Evolutionary conservation across 495 filamentous ascomycete species (phyloP).

Genomic region (Neurospora sp.): DNA sequence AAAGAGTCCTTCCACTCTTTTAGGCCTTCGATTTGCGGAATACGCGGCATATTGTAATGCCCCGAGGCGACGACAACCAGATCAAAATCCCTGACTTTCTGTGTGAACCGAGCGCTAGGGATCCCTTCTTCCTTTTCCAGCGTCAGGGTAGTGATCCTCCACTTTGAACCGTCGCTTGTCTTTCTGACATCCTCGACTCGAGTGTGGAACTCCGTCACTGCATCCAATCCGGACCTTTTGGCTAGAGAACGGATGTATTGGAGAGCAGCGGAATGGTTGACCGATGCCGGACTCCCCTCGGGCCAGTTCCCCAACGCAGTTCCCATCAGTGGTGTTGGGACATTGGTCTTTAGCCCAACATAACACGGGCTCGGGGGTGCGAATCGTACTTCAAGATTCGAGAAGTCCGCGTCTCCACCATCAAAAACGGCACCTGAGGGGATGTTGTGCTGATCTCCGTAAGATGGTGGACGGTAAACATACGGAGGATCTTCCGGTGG

Average conservation of each 20-base stretch:
- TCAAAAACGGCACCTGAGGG: not conserved
- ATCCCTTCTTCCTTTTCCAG: constrained; percentile 17
- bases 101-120: not conserved
- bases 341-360: constrained; percentile 52
- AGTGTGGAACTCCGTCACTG: constrained; percentile 43
- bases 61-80: constrained; percentile 48
- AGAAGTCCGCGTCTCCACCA: not conserved
- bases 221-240: constrained; percentile 34
- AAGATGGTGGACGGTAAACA: constrained; percentile 37
- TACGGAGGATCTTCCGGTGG: constrained; percentile 46
- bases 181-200: constrained; percentile 46
- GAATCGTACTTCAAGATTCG: constrained; percentile 12
- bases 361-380: constrained; percentile 41
- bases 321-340: constrained; percentile 49
- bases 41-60: constrained; percentile 46
- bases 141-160: constrained; percentile 38
- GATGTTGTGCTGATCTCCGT: constrained; percentile 14
- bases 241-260: constrained; percentile 52
- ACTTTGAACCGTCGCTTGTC: constrained; percentile 26
- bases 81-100: constrained; percentile 36
- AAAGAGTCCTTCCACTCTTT: constrained; percentile 41
- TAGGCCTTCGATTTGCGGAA: constrained; percentile 47
- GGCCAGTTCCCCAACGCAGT: constrained; percentile 51
- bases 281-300: constrained; percentile 43
- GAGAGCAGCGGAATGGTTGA: constrained; percentile 44